A percentile compares a stretch with the other conserved stretches of the same genome.
Evolutionary conservation across 148 eudicot genomes (phyloP).

Genomic region (Spergularia bocconei): DNA sequence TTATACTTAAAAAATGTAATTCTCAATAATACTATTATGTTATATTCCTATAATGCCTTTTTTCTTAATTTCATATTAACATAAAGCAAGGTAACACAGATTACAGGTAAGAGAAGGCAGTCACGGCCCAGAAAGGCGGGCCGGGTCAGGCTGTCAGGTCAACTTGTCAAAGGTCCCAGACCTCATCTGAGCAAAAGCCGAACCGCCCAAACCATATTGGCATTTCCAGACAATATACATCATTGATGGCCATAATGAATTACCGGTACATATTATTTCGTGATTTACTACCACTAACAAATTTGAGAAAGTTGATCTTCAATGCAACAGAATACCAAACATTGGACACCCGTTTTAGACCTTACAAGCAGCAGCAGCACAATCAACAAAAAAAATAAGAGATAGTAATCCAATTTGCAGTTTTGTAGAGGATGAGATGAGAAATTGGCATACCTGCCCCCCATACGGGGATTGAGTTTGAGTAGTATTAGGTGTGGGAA

Average conservation of each 20-base stretch:
- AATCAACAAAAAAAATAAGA: neutral
- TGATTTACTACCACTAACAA: neutral
- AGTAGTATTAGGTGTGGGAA: constrained; percentile 65
- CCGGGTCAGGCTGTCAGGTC: no score
- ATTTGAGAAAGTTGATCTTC: neutral
- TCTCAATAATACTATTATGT: no score
- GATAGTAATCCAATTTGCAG: neutral
- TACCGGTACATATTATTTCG: neutral
- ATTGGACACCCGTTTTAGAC: neutral
- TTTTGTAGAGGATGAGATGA: neutral
- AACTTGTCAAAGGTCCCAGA: no score
- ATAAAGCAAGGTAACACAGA: no score
- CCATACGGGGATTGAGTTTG: constrained; percentile 54
- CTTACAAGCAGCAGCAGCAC: constrained; percentile 2
- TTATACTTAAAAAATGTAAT: no score
- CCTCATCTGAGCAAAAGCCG: no score
- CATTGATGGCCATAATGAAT: neutral
- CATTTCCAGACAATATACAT: neutral
- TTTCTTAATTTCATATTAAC: no score
- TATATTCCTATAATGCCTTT: no score
- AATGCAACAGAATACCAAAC: neutral
- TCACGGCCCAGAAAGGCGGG: no score
- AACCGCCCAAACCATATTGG: no score
- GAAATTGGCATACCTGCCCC: constrained; percentile 51
- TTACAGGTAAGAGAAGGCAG: no score